A percentile compares a stretch with the other conserved stretches of the same genome.
Conservation (phyloP, 78 protist genomes). For the Chrysochromulina parva region DNA sequence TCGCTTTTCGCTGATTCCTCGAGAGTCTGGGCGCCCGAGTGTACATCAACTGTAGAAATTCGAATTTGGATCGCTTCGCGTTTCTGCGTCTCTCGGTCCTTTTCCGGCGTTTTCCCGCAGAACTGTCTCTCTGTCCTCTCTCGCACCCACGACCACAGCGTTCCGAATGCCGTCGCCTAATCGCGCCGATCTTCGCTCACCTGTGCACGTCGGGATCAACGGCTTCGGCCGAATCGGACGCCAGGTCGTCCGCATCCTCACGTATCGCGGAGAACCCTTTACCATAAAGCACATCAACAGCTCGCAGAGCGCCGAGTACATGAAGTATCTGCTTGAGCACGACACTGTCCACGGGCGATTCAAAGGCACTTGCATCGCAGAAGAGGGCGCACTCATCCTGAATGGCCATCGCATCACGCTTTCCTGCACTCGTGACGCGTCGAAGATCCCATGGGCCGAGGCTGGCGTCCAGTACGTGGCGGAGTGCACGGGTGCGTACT, state of each 20-base stretch:
- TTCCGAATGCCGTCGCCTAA: no score
- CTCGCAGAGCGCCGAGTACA: constrained; percentile 82
- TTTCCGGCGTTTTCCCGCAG: no score
- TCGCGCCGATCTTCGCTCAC: no score
- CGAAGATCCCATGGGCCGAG: constrained; percentile 57
- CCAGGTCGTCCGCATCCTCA: constrained; percentile 78
- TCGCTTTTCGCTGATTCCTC: no score
- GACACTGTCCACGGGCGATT: constrained; percentile 94
- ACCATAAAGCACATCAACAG: constrained; percentile 92
- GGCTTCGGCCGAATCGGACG: constrained; percentile 99
- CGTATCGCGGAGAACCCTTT: constrained; percentile 67
- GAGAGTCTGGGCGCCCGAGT: no score
- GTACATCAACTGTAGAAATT: no score
- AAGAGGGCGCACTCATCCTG: constrained; percentile 68
- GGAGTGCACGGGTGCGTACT: constrained; percentile 98
- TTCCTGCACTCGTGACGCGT: constrained; percentile 74
- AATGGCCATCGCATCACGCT: constrained; percentile 80
- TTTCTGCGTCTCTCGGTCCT: no score
- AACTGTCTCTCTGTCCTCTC: no score
- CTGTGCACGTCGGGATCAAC: constrained; percentile 88
- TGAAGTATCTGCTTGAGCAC: constrained; percentile 82
- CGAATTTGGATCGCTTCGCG: no score
- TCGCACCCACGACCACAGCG: no score
- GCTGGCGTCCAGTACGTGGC: constrained; percentile 79
- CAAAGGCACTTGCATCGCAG: constrained; percentile 74